Evolutionary conservation across 2,329 filamentous ascomycete genomes (phyloP).

Genomic region (Aspergillus felis): DNA sequence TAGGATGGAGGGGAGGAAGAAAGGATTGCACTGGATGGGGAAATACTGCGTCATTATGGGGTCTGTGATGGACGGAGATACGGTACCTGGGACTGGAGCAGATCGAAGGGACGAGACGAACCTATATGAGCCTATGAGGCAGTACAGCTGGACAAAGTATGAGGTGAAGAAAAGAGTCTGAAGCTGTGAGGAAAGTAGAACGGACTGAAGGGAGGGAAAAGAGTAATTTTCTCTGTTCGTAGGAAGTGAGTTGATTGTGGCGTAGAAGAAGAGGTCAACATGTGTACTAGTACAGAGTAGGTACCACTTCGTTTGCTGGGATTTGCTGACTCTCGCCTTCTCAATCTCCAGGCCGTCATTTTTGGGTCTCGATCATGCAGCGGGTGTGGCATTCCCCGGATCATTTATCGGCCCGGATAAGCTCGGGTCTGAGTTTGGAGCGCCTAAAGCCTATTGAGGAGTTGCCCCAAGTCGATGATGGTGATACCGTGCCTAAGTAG

Average conservation of each 20-base stretch:
- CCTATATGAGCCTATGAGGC: background rate
- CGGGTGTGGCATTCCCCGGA: constrained; percentile 14
- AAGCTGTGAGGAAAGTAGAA: background rate
- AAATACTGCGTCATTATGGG: constrained; percentile 37
- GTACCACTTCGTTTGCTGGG: background rate
- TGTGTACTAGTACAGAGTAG: background rate
- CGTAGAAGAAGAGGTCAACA: background rate
- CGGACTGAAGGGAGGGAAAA: background rate
- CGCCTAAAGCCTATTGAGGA: background rate
- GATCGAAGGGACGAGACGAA: constrained; percentile 1
- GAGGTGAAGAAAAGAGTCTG: background rate
- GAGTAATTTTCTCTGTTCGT: background rate
- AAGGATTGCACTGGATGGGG: constrained; percentile 9
- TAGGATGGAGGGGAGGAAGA: constrained; percentile 12
- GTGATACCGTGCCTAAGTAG: background rate
- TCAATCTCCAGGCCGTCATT: constrained; percentile 12
- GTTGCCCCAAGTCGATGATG: background rate
- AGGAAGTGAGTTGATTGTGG: background rate
- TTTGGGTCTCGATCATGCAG: constrained; percentile 22
- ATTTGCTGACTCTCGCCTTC: constrained; percentile 13
- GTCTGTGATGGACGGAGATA: constrained; percentile 12
- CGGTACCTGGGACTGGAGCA: background rate
- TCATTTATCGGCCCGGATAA: constrained; percentile 16
- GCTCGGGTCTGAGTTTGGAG: background rate
- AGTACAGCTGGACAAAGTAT: background rate